phyloP scores from a whole-genome alignment of 768 basidiomycete genomes.

The Boletus pseudopeckii region DNA sequence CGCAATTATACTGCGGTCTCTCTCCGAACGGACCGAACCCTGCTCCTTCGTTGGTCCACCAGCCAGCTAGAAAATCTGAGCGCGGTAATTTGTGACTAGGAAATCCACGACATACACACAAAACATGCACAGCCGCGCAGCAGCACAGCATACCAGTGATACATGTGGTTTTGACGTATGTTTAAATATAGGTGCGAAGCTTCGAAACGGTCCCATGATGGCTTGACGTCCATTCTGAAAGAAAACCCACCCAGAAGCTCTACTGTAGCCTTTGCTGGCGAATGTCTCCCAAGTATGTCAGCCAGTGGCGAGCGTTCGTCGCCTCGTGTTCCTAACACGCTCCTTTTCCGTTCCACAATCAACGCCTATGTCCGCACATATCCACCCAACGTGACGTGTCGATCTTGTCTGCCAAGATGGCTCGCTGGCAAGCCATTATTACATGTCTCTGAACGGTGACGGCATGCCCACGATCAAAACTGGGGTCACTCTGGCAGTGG shows the following conservation, averaged over 20 bases:
- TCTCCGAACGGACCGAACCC: no score
- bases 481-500: background rate
- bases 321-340: slow-evolving; percentile 17
- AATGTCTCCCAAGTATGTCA: slow-evolving; percentile 3
- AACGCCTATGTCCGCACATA: slow-evolving; percentile 18
- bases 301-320: slow-evolving; percentile 6
- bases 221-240: slow-evolving; percentile 1
- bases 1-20: background rate
- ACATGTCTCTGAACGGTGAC: slow-evolving; percentile 9
- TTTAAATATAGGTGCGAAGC: slow-evolving; percentile 10
- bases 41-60: background rate
- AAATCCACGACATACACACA: background rate
- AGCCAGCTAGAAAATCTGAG: background rate
- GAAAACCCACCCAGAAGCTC: background rate
- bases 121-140: slow-evolving; percentile 10
- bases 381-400: slow-evolving; percentile 18
- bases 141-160: slow-evolving; percentile 4
- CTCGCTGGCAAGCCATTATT: slow-evolving; percentile 1
- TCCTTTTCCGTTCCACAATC: slow-evolving; percentile 16
- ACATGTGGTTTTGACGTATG: background rate
- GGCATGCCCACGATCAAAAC: slow-evolving; percentile 13
- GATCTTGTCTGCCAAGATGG: slow-evolving; percentile 14
- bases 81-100: background rate
- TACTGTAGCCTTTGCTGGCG: slow-evolving; percentile 1
- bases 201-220: slow-evolving; percentile 1